These are phyloP conservation scores for Kodamaea laetipori DNA, from an alignment of 805 yeast species.

Conservation along the genomic window DNA sequence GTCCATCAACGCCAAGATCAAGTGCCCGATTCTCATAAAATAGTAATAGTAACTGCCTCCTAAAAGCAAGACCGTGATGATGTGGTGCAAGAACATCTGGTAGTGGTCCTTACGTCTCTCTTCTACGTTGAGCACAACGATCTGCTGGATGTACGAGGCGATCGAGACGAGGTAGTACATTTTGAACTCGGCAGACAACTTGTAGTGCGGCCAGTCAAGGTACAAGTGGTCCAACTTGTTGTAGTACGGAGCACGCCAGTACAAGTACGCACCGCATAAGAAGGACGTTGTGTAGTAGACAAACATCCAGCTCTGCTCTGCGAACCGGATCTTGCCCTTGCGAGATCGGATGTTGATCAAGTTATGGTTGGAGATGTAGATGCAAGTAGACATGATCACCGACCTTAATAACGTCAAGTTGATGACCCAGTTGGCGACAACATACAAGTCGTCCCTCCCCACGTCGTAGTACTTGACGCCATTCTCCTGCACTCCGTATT, in stretches of 20 bases:
- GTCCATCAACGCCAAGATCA: conserved; percentile 80
- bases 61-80: conserved; percentile 69
- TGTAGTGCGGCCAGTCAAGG: conserved; percentile 73
- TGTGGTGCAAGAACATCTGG: conserved; percentile 89
- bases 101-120: conserved; percentile 75
- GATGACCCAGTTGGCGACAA: conserved; percentile 57
- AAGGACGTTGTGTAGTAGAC: conserved; percentile 61
- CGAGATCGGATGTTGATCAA: conserved; percentile 45
- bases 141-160: conserved; percentile 81
- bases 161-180: conserved; percentile 69
- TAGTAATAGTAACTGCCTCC: conserved; percentile 73
- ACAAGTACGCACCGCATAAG: conserved; percentile 57
- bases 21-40: conserved; percentile 76
- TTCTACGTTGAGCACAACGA: conserved; percentile 75
- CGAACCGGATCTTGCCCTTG: conserved; percentile 66
- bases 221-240: conserved; percentile 59
- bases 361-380: conserved; percentile 56
- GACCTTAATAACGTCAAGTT: conserved; percentile 59
- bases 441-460: conserved; percentile 56
- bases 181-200: conserved; percentile 56
- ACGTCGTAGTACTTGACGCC: conserved; percentile 46
- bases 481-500: conserved; percentile 21
- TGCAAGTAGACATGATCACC: conserved; percentile 55
- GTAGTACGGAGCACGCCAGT: conserved; percentile 60
- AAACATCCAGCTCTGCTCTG: conserved; percentile 84